phyloP scores from a whole-genome alignment of 352 stramenopile species.

The Globisporangium canariense region DNA sequence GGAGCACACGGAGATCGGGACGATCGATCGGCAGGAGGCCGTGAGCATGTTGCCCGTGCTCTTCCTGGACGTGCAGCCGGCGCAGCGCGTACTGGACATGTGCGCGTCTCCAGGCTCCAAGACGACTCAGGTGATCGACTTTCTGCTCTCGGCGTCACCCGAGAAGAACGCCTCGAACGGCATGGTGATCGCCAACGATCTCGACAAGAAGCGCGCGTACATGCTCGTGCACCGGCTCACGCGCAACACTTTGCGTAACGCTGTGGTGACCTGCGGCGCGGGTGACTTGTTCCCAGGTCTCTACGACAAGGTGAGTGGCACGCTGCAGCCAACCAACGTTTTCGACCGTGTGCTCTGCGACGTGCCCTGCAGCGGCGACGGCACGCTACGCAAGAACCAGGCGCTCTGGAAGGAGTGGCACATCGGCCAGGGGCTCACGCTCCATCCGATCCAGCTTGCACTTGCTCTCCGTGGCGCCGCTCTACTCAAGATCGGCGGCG shows the following conservation, averaged over 20 bases:
- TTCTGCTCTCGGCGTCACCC: conserved; percentile 31
- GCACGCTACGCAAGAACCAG: conserved; percentile 97
- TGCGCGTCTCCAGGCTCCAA: conserved; percentile 98
- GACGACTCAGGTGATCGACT: conserved; percentile 96
- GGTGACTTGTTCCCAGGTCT: conserved; percentile 93
- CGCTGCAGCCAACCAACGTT: conserved; percentile 65
- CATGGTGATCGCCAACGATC: conserved; percentile 95
- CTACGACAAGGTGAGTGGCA: conserved; percentile 31
- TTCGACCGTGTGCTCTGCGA: conserved; percentile 99
- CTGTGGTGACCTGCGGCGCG: conserved; percentile 92
- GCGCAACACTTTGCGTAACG: conserved; percentile 74
- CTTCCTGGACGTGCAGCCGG: conserved; percentile 91
- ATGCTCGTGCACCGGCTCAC: conserved; percentile 96
- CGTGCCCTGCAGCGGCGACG: conserved; percentile 97
- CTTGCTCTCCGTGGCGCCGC: conserved; percentile 91
- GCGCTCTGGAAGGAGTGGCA: conserved; percentile 93
- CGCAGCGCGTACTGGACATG: conserved; percentile 85
- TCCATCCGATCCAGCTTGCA: conserved; percentile 93
- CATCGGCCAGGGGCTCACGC: conserved; percentile 84
- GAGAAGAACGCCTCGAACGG: conserved; percentile 32
- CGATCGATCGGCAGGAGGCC: conserved; percentile 96
- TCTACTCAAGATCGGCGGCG: conserved; percentile 87
- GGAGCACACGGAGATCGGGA: conserved; percentile 88
- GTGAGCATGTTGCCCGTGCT: conserved; percentile 98
- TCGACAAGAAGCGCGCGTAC: conserved; percentile 96